Conservation (phyloP, 371 early-diverging fungal genomes). For the Actinomortierella wolfii region DNA sequence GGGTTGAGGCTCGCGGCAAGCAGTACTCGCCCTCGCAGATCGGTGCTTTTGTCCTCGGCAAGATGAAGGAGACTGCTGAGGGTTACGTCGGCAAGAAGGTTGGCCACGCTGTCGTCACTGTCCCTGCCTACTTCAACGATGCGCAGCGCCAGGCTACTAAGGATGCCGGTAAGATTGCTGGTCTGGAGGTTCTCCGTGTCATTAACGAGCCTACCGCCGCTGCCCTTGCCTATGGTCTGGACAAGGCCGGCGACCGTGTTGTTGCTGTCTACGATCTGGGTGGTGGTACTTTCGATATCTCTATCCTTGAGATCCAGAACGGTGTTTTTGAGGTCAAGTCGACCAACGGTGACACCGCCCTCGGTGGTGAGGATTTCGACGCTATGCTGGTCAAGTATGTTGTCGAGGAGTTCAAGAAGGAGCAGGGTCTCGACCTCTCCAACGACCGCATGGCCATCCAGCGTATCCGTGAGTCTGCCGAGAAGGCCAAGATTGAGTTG, state of each 20-base stretch:
- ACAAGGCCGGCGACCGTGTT: constrained; percentile 73
- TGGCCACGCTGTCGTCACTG: constrained; percentile 84
- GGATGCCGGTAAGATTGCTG: constrained; percentile 95
- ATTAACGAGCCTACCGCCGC: constrained; percentile 99
- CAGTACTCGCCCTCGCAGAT: constrained; percentile 96
- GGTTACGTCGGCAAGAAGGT: constrained; percentile 82
- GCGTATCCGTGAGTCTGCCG: constrained; percentile 92
- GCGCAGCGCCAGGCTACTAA: constrained; percentile 98
- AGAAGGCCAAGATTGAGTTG: constrained; percentile 96
- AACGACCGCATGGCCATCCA: constrained; percentile 84
- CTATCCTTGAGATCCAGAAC: constrained; percentile 92
- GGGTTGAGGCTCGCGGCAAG: constrained; percentile 91
- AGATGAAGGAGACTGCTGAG: constrained; percentile 96
- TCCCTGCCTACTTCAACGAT: constrained; percentile 85
- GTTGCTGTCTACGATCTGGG: constrained; percentile 98
- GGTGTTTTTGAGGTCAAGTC: constrained; percentile 97
- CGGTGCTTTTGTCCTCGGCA: constrained; percentile 91
- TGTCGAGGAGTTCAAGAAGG: constrained; percentile 83
- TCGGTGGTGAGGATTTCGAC: constrained; percentile 99
- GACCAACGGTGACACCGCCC: constrained; percentile 92
- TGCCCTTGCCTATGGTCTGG: constrained; percentile 96
- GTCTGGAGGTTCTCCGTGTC: constrained; percentile 93
- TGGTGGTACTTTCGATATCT: constrained; percentile 99
- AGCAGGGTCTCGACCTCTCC: constrained; percentile 72
- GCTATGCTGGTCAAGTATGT: constrained; percentile 78